These are phyloP conservation scores for Suillus occidentalis DNA, from an alignment of 768 basidiomycete genomes.

Conservation along the genomic window DNA sequence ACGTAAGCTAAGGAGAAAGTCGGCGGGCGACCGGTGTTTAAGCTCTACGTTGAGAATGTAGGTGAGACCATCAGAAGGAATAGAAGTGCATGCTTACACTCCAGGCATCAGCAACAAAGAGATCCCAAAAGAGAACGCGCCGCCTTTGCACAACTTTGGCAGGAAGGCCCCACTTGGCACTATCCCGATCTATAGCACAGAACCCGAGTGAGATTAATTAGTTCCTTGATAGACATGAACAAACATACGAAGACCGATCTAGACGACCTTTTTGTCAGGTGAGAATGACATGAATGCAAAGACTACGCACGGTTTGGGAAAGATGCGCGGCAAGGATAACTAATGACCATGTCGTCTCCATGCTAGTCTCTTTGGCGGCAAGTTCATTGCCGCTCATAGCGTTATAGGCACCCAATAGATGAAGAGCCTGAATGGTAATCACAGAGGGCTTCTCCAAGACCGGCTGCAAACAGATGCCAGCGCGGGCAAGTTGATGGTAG, in stretches of 20 bases:
- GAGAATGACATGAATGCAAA: conserved; percentile 7
- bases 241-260: conserved; percentile 72
- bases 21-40: conserved; percentile 71
- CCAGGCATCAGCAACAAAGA: conserved; percentile 73
- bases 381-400: conserved; percentile 67
- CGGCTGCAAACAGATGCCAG: conserved; percentile 64
- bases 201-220: conserved; percentile 12
- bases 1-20: conserved; percentile 64
- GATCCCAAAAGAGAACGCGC: conserved; percentile 74
- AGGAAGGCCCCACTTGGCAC: conserved; percentile 61
- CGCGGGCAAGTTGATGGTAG: conserved; percentile 63
- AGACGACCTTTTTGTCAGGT: conserved; percentile 17
- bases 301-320: conserved; percentile 55
- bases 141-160: conserved; percentile 63
- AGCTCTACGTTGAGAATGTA: conserved; percentile 44
- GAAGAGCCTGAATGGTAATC: conserved; percentile 68
- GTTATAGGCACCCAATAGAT: conserved; percentile 68
- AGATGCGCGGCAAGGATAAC: conserved; percentile 66
- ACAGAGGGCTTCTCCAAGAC: conserved; percentile 71
- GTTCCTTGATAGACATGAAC: conserved; percentile 10
- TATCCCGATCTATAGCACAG: conserved; percentile 53
- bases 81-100: conserved; percentile 40
- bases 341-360: conserved; percentile 72
- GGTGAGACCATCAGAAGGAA: conserved; percentile 7
- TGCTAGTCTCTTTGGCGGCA: conserved; percentile 56